Conservation (phyloP, 768 basidiomycete species). For the Termitomyces sp. region DNA sequence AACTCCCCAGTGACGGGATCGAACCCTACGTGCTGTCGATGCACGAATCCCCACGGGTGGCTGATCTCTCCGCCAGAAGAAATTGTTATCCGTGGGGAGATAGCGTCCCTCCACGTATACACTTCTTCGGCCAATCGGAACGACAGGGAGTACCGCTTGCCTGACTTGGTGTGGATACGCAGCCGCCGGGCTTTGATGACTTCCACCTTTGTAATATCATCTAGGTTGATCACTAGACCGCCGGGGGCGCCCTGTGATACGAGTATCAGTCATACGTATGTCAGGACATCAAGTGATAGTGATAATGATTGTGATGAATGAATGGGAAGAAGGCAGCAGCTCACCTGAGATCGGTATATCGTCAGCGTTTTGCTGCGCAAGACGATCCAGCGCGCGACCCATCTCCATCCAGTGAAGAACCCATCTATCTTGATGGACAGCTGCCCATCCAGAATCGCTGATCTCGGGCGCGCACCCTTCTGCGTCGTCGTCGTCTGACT, state of each 20-base stretch:
- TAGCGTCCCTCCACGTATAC: conserved; percentile 28
- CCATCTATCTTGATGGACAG: conserved; percentile 77
- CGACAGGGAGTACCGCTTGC: conserved; percentile 24
- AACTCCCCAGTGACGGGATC: conserved; percentile 27
- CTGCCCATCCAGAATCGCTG: conserved; percentile 49
- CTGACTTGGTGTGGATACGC: conserved; percentile 14
- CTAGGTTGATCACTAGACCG: conserved; percentile 19
- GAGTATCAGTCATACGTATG: not conserved
- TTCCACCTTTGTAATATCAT: conserved; percentile 21
- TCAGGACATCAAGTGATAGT: not conserved
- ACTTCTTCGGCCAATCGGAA: conserved; percentile 26
- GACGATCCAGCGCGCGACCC: conserved; percentile 74
- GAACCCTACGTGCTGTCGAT: conserved; percentile 29
- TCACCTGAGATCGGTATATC: conserved; percentile 76
- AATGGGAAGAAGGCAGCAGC: conserved; percentile 19
- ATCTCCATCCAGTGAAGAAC: conserved; percentile 65
- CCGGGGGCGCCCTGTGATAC: conserved; percentile 1
- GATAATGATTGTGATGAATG: not conserved
- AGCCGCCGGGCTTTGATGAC: conserved; percentile 10
- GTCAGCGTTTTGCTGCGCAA: conserved; percentile 61
- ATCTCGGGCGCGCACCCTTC: conserved; percentile 9
- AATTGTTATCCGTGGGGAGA: conserved; percentile 23
- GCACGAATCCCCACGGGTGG: conserved; percentile 28
- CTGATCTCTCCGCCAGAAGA: conserved; percentile 17
- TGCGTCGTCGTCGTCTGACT: not conserved